A percentile compares a stretch with the other conserved stretches of the same genome.
phyloP scores from a whole-genome alignment of 108 stramenopile species.

The Skeletonema costatum region DNA sequence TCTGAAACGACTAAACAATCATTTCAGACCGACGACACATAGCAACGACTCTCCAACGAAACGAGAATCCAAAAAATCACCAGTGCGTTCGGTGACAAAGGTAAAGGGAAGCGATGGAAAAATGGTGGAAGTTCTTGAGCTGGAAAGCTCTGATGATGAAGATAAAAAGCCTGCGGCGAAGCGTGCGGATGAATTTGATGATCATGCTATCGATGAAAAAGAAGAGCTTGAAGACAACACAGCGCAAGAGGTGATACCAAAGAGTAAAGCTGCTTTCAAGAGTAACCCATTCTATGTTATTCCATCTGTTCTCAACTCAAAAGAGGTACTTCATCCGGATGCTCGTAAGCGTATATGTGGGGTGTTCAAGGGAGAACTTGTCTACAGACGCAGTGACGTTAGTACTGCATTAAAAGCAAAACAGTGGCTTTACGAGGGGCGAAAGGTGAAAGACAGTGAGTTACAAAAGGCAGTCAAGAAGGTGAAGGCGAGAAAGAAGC shows the following conservation, averaged over 20 bases:
- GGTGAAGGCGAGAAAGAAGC: constrained; percentile 72
- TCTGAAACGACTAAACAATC: constrained; percentile 26
- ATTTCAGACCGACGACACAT: background rate
- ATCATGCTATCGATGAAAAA: constrained; percentile 56
- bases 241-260: constrained; percentile 74
- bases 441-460: constrained; percentile 72
- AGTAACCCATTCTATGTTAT: constrained; percentile 75
- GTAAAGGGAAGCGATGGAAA: constrained; percentile 22
- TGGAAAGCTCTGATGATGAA: constrained; percentile 38
- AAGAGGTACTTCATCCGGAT: constrained; percentile 80
- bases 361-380: constrained; percentile 87
- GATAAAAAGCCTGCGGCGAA: constrained; percentile 8
- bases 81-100: constrained; percentile 21
- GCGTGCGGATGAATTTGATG: constrained; percentile 1
- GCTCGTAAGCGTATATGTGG: constrained; percentile 73
- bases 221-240: constrained; percentile 42
- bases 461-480: constrained; percentile 60
- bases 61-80: constrained; percentile 13
- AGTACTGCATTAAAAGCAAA: constrained; percentile 65
- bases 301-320: constrained; percentile 62
- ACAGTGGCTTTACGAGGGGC: constrained; percentile 81
- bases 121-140: constrained; percentile 49
- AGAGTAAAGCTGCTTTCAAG: constrained; percentile 77
- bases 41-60: background rate
- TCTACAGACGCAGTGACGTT: constrained; percentile 74